Conservation (phyloP, 176 grass and related monocot genomes). For the Otatea glauca region DNA sequence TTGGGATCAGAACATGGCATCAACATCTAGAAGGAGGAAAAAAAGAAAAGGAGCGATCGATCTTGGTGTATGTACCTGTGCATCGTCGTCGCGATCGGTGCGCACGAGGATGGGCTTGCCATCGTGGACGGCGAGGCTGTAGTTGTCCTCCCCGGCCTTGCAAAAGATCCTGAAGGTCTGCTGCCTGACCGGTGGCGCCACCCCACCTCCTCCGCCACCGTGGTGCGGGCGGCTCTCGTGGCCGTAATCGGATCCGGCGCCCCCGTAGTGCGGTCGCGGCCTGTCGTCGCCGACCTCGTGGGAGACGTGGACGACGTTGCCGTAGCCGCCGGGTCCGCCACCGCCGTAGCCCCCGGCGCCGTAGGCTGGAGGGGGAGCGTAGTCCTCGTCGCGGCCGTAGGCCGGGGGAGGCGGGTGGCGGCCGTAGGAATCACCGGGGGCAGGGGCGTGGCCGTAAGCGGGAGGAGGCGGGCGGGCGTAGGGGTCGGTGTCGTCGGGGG, state of each 20-base stretch:
- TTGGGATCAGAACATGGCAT: not conserved
- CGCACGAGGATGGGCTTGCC: constrained; percentile 58
- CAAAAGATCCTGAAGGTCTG: constrained; percentile 58
- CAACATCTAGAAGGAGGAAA: not conserved
- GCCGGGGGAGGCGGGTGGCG: constrained; percentile 15
- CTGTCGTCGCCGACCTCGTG: constrained; percentile 32
- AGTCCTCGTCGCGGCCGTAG: constrained; percentile 21
- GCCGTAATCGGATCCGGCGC: constrained; percentile 42
- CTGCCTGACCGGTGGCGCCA: constrained; percentile 39
- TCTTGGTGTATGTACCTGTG: constrained; percentile 44
- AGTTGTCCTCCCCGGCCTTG: constrained; percentile 59
- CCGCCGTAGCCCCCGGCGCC: constrained; percentile 8
- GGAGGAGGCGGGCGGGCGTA: constrained; percentile 7
- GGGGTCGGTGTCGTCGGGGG: not conserved
- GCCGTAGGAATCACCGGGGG: not conserved
- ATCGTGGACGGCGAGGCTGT: constrained; percentile 61
- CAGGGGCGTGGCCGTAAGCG: not conserved
- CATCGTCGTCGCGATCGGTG: constrained; percentile 50
- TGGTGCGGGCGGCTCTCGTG: constrained; percentile 40
- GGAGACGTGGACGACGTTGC: constrained; percentile 43
- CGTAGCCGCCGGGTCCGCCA: constrained; percentile 24
- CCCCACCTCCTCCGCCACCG: not conserved
- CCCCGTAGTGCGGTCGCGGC: constrained; percentile 29
- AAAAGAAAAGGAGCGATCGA: not conserved
- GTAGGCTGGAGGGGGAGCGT: constrained; percentile 28